Evolutionary conservation across 345 rosid species (phyloP), one percentile per base, ranked within the genome.

Genomic region (Gossypium sturtianum): DNA sequence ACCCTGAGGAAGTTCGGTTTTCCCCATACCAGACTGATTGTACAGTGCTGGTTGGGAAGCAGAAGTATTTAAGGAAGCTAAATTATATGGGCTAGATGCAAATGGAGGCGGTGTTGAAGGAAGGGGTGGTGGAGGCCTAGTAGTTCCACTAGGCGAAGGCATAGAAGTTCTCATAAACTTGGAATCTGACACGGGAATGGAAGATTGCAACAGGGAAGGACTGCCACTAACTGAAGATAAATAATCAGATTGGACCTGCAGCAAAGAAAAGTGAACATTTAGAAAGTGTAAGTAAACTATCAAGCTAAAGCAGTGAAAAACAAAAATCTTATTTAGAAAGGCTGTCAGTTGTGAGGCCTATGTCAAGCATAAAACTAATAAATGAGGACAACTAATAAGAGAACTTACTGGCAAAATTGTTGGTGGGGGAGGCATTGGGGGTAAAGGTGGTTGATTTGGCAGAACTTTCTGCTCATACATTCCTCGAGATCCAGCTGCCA

Each of bases 51-150:
- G 82, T 74, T 86, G 97, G 54, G 87, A 80, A 74, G 84, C 83
- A 56, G 88, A 83, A 74, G 91, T 73, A 73, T 91, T 95, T 11
- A 82, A 73, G 9, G 90, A 82, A 41, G 84, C 81, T 63, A 90
- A 68, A 79, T 84, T 86, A 78, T 87, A 93, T 48, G 94, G 86
- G 82, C 86, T 85, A 72, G 98, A 87, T 62, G 97, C 84, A 81
- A 89, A 90, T 23, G 97, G 99, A 75, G 94, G 93, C 41, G 91
- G 89, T 34, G 92, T 86, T 51, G 92, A 93, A 74, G 97, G 98
- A 80, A 87, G 94, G 9, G 96, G 93, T 23, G 93, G 93, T 75
- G 85, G 88, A 83, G 87, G 91, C 87, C 97, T 84, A 49, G 85
- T 77, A 75, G 93, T 86, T 84, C 93, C 91, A 82, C 91, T 82